Base-by-base conservation (phyloP, 805 yeast genomes). In the Candida hungchunana region DNA sequence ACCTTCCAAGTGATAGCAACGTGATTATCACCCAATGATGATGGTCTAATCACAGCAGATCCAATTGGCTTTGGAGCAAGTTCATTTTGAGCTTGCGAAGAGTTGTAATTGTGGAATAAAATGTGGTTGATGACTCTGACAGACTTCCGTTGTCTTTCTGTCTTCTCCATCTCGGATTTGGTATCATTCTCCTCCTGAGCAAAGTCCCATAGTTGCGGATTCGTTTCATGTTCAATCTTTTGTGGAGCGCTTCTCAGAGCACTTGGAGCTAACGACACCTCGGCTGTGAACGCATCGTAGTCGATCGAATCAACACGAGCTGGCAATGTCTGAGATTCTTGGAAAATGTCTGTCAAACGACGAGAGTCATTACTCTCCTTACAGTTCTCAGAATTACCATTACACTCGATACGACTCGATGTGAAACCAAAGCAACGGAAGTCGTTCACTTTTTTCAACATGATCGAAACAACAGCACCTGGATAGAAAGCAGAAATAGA, bases 1-100 rank as follows among this genome's bases (percentile, higher is more conserved):
- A 93, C 89, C 58, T 93, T 93, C 97, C 97, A 93, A 0, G 99
- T 90, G 27, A 90, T 80, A 3, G 96, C 88, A 48, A 93, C 70
- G 59, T 80, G 96, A 44, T 86, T 84, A 31, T 75, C 70, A 28
- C 98, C 98, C 44, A 80, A 77, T 8, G 95, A 86, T 0, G 97
- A 87, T 14, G 97, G 99, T 48, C 99, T 75, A 37, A 93, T 83
- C 15, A 93, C 95, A 62, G 87, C 75, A 49, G 86, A 95, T 35
- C 99, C 99, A 46, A 89, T 81, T 28, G 80, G 75, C 56, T 82
- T 75, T 17, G 96, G 85, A 15, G 96, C 96, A 51, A 93, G 71
- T 48, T 73, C 88, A 48, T 84, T 95, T 59, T 90, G 97, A 1
- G 99, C 97, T 66, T 93, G 96, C 37, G 69, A 71, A 41, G 83